Percentiles rank a stretch among this genome's conserved stretches.
phyloP scores from a whole-genome alignment of 139 green algal genomes.

The Zygnema circumcarinatum region DNA sequence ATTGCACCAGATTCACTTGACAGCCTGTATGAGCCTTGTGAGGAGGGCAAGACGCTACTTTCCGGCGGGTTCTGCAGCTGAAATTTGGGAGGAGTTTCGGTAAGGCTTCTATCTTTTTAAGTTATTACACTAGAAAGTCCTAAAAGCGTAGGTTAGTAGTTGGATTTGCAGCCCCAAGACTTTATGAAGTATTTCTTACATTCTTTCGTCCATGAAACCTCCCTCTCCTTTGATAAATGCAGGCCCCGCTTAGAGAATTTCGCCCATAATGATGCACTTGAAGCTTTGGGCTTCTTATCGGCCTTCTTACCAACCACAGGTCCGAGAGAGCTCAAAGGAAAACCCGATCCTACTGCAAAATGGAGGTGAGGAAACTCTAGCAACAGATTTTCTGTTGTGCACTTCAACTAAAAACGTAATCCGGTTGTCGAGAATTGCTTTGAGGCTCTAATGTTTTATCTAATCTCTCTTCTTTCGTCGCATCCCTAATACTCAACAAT shows the following conservation, averaged over 20 bases:
- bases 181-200: not conserved
- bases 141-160: not conserved
- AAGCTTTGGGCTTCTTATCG: slow-evolving; percentile 25
- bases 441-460: not conserved
- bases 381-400: not conserved
- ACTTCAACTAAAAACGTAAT: not conserved
- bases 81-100: slow-evolving; percentile 34
- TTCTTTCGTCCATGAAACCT: too few species aligned
- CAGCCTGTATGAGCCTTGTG: not conserved
- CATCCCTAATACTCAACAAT: not conserved
- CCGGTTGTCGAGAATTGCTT: not conserved
- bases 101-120: slow-evolving; percentile 15
- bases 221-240: too few species aligned
- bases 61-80: slow-evolving; percentile 25
- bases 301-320: slow-evolving; percentile 28
- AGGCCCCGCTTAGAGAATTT: slow-evolving; percentile 34
- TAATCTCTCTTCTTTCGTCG: not conserved
- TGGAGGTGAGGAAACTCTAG: slow-evolving; percentile 28
- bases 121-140: not conserved
- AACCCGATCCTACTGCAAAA: not conserved
- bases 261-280: slow-evolving; percentile 32
- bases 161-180: not conserved
- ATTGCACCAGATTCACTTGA: slow-evolving; percentile 40
- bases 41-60: slow-evolving; percentile 15
- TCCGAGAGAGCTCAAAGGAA: not conserved